Base-by-base conservation (phyloP, 164 flowering plant genomes). In the Aristolochia contorta region DNA sequence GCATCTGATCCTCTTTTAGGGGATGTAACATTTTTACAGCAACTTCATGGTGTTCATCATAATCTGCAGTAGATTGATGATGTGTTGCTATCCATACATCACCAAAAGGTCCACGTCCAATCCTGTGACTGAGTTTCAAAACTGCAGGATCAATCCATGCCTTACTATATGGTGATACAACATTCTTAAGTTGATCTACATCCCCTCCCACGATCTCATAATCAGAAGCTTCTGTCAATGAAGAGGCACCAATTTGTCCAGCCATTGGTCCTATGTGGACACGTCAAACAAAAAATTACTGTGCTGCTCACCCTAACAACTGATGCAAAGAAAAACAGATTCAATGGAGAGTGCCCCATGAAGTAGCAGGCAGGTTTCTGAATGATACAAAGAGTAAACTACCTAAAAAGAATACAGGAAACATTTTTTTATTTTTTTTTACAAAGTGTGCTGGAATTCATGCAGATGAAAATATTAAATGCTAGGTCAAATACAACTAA, bases 1-100 rank as follows among this genome's bases (percentile, higher is more conserved):
- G 77, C 69, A 68, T 70, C 30, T 73, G 72, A 64, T 79, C 86
- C 62, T 82, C 96, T 68, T 79, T 77, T 16, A 87, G 30, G 0
- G 82, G 86, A 75, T 73, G 79, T 27, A 89, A 71, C 84, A 85
- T 85, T 75, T 92, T 92, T 37, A 87, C 68, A 57, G 92, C 95
- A 50, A 92, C 88, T 79, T 92, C 98, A 76, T 83, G 96, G 74
- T 70, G 77, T 74, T 80, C 77, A 58, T 92, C 89, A 71, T 74
- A 87, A 67, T 84, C 95, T 37, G 71, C 72, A 24, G 78, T 72
- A 7, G 84, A 84, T 54, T 59, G 84, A 74, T 92, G 95, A 72
- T 79, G 88, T 45, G 96, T 92, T 20, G 91, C 98, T 50, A 85
- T 63, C 95, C 95, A 92, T 66, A 87, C 89, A 76, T 92, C 96